Evolutionary conservation across 1,284 basidiomycete species (phyloP).

Genomic region (Sporisorium iseilematis-ciliati): DNA sequence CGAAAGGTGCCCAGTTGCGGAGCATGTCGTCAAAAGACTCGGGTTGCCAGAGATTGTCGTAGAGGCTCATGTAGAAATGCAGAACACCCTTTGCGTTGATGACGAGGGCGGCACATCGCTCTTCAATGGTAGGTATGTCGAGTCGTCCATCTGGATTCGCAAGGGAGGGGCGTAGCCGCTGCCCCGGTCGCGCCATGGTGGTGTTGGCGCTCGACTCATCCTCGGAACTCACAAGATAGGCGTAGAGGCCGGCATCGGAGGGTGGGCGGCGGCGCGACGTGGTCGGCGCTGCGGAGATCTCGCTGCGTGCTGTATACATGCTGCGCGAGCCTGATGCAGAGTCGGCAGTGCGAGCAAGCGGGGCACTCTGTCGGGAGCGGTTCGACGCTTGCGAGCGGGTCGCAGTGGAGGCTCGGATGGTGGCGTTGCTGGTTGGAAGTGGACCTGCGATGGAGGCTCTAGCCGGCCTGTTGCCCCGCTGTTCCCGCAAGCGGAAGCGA

Average conservation of each 20-base stretch:
- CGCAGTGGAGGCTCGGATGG: background rate
- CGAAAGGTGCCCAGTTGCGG: conserved; percentile 54
- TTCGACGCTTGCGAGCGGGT: conserved; percentile 8
- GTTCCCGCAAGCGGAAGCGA: conserved; percentile 27
- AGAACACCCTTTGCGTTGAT: conserved; percentile 53
- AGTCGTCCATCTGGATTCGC: conserved; percentile 40
- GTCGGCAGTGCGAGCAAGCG: conserved; percentile 7
- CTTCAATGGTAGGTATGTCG: conserved; percentile 47
- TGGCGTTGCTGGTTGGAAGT: background rate
- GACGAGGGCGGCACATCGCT: conserved; percentile 49
- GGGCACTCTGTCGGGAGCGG: conserved; percentile 28
- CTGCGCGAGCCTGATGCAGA: conserved; percentile 20
- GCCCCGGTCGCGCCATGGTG: conserved; percentile 37
- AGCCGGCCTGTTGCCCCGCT: conserved; percentile 5
- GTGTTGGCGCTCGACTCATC: conserved; percentile 16
- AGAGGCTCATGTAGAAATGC: conserved; percentile 51
- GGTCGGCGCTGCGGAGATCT: conserved; percentile 1
- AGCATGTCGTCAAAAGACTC: conserved; percentile 52
- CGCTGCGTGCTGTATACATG: conserved; percentile 28
- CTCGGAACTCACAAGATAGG: conserved; percentile 11
- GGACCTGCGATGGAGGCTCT: conserved; percentile 36
- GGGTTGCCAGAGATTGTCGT: conserved; percentile 32
- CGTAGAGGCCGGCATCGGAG: background rate
- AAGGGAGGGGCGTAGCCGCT: conserved; percentile 45
- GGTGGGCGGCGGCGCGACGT: conserved; percentile 12